phyloP scores from a whole-genome alignment of 148 eudicot species.

The Mesembryanthemum crystallinum region DNA sequence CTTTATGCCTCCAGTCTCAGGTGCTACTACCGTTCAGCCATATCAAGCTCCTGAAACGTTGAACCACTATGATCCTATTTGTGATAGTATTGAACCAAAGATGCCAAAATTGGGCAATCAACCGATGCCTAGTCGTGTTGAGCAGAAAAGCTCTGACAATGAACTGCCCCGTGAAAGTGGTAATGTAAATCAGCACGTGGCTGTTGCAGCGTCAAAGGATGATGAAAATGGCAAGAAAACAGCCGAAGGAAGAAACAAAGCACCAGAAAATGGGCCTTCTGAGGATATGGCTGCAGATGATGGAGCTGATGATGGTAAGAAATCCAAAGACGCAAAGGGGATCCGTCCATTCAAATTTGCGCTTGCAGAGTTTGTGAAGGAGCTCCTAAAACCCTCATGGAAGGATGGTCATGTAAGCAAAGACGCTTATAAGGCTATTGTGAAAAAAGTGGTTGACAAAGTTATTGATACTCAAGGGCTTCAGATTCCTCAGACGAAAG shows the following conservation, averaged over 20 bases:
- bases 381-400: conserved; percentile 81
- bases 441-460: conserved; percentile 86
- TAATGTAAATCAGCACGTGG: conserved; percentile 22
- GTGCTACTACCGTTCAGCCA: conserved; percentile 21
- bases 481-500: conserved; percentile 71
- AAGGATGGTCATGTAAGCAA: conserved; percentile 79
- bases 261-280: conserved; percentile 32
- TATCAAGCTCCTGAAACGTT: conserved; percentile 29
- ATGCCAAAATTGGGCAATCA: conserved; percentile 15
- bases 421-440: conserved; percentile 73
- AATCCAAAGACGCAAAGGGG: conserved; percentile 56
- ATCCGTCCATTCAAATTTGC: conserved; percentile 71
- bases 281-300: conserved; percentile 39
- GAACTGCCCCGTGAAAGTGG: conserved; percentile 10
- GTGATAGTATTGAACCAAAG: conserved; percentile 26
- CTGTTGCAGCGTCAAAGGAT: conserved; percentile 12
- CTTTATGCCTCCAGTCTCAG: conserved; percentile 27
- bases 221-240: conserved; percentile 26
- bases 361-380: conserved; percentile 82
- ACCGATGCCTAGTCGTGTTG: conserved; percentile 15
- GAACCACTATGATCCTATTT: conserved; percentile 33
- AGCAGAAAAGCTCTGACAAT: conserved; percentile 20
- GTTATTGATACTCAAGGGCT: conserved; percentile 56
- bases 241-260: conserved; percentile 36
- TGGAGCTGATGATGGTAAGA: conserved; percentile 44